Evolutionary conservation across 192 early-diverging fungal species (phyloP), one percentile per base, ranked within the genome.

Genomic region (Coemansia sp.): DNA sequence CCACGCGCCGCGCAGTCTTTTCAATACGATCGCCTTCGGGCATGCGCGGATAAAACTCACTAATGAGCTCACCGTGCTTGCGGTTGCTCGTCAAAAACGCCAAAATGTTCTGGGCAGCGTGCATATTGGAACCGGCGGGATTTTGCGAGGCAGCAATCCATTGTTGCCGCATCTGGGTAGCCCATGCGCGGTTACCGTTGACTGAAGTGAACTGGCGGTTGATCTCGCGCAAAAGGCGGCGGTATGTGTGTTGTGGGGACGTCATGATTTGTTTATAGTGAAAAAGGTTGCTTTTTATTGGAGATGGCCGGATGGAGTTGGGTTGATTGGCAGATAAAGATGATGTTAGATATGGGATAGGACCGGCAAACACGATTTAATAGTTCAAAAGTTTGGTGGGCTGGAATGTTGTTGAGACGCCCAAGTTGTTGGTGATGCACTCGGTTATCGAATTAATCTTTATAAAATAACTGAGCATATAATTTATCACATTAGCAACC

Each of bases 171-270:
- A 78, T 65, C 53, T 78, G 75, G 23, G 54, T 28, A 8, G 75
- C 62, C 75, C 75, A 78, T 25, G 57, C 49, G 47, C 63, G 70
- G 55, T 44, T 65, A 10, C 63, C 60, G 20, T 54, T 69, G n/a
- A 62, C 62, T 1, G 25, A 9, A 0, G 66, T 65, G 44, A 72
- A 72, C 59, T 72, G 75, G 48, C 66, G 69, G 34, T 72, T 71
- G 61, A 78, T 40, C 57, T 78, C 75, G 59, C 75, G 75, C 62
- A 78, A 26, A 10, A 78, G 75, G 3, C 68, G 75, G 50, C 75
- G 75, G 19, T 78, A 78, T 1, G 58, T 40, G 61, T 48, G 74
- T 6, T 34, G 31, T 34, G 31, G 31, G 8, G 31, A 34, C 1
- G 31, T 34, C 31, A 34, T 34, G 31, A 8, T 34, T 34, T 5